Base-by-base conservation (phyloP, 768 basidiomycete genomes). In the Phylloporus arenicola region DNA sequence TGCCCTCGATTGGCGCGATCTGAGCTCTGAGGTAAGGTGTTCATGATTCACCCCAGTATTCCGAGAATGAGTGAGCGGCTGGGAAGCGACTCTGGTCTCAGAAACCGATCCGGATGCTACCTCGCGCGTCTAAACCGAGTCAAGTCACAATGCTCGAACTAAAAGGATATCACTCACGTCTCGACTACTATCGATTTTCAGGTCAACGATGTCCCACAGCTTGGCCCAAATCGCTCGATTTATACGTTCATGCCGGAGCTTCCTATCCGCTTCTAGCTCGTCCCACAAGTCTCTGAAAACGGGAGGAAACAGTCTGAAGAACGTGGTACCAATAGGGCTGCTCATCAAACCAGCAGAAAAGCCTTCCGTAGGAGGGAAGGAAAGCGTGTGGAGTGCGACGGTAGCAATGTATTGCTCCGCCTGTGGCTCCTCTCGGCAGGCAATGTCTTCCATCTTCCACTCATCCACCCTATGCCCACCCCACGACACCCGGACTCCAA, bases 381-480 rank as follows among this genome's bases (percentile, higher is more conserved):
- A 82, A 29, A 97, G 69, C 4, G 81, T 77, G 65, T 95, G 90
- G 30, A 97, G 72, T 4, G 92, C 92, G 43, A 94, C 69, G 16
- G 87, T 88, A 4, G 95, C 80, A 44, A 95, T 78, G 62, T 92
- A 99, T 59, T 97, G 84, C 66, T 90, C 89, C 20, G 95, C 93
- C 64, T 97, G 92, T 0, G 62, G 59, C 48, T 81, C 76, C 54
- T 88, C 81, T 39, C 79, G 72, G 60, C 95, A 98, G 13, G 89
- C 93, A 39, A 89, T 72, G 52, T 89, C 81, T 4, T 83, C 79
- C 95, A 98, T 99, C 14, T 64, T 64, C 86, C 87, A 96, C 44
- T 83, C 76, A 47, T 79, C 72, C 50, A 70, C 69, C 55, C 76
- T 77, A 45, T 72, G 75, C 30, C 79, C 80, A 38, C 76, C 76